phyloP scores from a whole-genome alignment of 2,329 filamentous ascomycete species.

The Chaetomiaceae sp. region DNA sequence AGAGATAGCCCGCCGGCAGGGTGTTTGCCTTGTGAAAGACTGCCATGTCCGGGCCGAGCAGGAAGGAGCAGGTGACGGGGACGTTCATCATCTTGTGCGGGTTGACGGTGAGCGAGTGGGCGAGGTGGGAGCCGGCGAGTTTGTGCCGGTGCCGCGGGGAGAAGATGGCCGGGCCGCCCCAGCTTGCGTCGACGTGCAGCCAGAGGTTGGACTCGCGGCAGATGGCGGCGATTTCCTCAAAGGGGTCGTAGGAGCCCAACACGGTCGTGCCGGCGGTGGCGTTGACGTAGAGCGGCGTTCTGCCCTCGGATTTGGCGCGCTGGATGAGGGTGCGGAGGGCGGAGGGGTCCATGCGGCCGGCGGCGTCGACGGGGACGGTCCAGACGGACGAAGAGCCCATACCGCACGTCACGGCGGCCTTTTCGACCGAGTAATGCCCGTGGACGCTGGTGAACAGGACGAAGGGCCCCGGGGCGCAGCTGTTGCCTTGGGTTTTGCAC shows the following conservation, averaged over 20 bases:
- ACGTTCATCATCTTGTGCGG: conserved; percentile 97
- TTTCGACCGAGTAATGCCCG: conserved; percentile 92
- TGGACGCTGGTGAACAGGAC: conserved; percentile 84
- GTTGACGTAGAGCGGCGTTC: conserved; percentile 90
- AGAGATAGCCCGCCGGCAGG: conserved; percentile 79
- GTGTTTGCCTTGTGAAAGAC: conserved; percentile 82
- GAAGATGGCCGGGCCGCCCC: conserved; percentile 84
- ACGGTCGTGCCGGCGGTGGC: conserved; percentile 94
- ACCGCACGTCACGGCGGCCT: conserved; percentile 86
- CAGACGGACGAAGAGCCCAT: conserved; percentile 73
- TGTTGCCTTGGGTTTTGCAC: conserved; percentile 71
- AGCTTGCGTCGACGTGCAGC: conserved; percentile 90
- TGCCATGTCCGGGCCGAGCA: conserved; percentile 71
- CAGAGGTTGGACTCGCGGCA: conserved; percentile 55
- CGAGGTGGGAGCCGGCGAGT: conserved; percentile 66
- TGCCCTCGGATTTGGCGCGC: conserved; percentile 59
- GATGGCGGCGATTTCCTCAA: conserved; percentile 26
- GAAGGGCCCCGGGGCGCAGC: conserved; percentile 50
- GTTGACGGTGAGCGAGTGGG: conserved; percentile 81
- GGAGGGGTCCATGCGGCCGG: conserved; percentile 66
- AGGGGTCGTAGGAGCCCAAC: conserved; percentile 62
- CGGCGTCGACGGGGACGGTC: conserved; percentile 66
- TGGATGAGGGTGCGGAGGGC: conserved; percentile 61
- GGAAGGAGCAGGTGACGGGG: conserved; percentile 84
- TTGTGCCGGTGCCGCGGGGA: conserved; percentile 58